Conservation (phyloP, 306 rosid genomes). For the Medicago lupulina region DNA sequence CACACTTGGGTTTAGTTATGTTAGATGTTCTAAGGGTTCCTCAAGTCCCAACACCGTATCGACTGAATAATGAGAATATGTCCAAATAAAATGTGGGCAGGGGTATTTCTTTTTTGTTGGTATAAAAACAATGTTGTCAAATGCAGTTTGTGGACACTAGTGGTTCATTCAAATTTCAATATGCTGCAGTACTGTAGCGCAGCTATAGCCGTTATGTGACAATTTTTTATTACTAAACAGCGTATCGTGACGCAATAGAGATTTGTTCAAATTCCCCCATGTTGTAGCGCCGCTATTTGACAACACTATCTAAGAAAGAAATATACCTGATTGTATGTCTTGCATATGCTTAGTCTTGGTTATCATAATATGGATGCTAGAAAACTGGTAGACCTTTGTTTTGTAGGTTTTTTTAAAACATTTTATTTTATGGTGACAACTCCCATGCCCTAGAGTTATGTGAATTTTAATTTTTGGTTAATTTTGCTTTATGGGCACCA, state of each 20-base stretch:
- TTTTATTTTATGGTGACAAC: background rate
- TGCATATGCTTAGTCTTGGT: slow-evolving; percentile 15
- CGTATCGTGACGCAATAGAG: too few relatives aligned
- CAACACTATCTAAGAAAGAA: background rate
- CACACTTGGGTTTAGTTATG: background rate
- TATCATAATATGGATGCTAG: background rate
- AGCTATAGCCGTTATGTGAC: too few relatives aligned
- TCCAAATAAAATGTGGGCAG: background rate
- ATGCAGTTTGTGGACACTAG: too few relatives aligned
- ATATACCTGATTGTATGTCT: background rate
- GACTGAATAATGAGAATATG: slow-evolving; percentile 29
- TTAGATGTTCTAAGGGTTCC: background rate
- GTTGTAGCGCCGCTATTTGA: too few relatives aligned
- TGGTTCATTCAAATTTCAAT: too few relatives aligned
- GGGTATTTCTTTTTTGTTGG: background rate
- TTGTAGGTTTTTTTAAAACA: background rate
- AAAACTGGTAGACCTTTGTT: background rate
- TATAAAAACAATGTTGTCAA: background rate
- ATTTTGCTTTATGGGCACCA: too few relatives aligned
- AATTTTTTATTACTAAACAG: too few relatives aligned
- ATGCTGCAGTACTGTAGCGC: too few relatives aligned
- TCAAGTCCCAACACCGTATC: background rate
- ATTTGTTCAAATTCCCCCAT: too few relatives aligned
- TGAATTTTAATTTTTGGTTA: too few relatives aligned
- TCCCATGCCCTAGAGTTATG: too few relatives aligned